Conservation (phyloP, 1,139 yeast genomes). For the Hemisphaericaspora xylofermentans region DNA sequence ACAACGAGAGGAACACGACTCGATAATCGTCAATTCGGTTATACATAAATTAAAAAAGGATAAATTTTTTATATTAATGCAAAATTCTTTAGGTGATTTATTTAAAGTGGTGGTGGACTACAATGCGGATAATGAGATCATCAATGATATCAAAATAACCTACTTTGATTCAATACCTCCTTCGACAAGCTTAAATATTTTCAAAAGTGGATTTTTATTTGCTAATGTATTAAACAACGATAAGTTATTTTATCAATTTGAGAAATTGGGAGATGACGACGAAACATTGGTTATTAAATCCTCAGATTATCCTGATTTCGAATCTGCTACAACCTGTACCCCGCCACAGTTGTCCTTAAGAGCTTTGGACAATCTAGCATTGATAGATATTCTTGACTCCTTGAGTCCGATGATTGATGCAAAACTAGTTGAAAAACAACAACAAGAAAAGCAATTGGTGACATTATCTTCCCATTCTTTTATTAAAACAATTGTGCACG, state of each 20-base stretch:
- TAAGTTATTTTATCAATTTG: constrained; percentile 72
- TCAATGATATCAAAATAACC: constrained; percentile 34
- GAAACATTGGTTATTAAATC: constrained; percentile 28
- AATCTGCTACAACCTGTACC: constrained; percentile 2
- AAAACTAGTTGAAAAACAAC: constrained; percentile 39
- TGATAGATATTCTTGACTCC: constrained; percentile 53
- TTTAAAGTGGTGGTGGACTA: constrained; percentile 60
- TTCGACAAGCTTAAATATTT: constrained; percentile 54
- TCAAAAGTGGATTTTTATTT: constrained; percentile 75
- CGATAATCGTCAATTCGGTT: constrained; percentile 53
- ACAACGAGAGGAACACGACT: constrained; percentile 27
- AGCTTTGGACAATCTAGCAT: constrained; percentile 55
- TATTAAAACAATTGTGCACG: constrained; percentile 56
- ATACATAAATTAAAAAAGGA: constrained; percentile 61
- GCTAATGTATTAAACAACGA: constrained; percentile 65
- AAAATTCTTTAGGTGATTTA: constrained; percentile 73
- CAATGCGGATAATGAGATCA: constrained; percentile 36
- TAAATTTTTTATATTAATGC: constrained; percentile 70
- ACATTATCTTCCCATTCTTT: constrained; percentile 38
- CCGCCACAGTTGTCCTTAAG: constrained; percentile 20
- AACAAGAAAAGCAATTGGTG: constrained; percentile 35
- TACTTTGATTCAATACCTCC: constrained; percentile 78
- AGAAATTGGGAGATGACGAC: constrained; percentile 56
- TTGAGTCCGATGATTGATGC: constrained; percentile 61
- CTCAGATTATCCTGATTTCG: constrained; percentile 15